Conservation (phyloP, 495 filamentous ascomycete genomes). For the Recurvomyces mirabilis region DNA sequence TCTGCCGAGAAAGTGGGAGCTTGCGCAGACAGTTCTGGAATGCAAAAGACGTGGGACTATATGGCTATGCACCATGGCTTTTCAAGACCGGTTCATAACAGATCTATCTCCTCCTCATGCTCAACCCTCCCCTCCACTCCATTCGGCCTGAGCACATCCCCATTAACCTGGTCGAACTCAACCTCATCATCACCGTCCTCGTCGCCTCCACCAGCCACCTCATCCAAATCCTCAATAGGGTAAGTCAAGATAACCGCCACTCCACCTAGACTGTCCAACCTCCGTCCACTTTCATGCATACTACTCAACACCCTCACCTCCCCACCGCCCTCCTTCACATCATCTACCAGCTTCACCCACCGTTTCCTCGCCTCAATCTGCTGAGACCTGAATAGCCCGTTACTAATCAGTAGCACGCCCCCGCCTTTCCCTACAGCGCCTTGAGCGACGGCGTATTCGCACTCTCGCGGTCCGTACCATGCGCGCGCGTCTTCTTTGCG, state of each 20-base stretch:
- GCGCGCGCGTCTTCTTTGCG: constrained; percentile 80
- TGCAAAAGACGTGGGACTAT: too few species aligned
- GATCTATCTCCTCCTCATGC: not conserved
- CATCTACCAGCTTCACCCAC: constrained; percentile 81
- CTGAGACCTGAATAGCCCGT: constrained; percentile 73
- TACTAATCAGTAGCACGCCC: constrained; percentile 73
- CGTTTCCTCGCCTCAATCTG: constrained; percentile 67
- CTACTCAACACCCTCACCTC: constrained; percentile 81
- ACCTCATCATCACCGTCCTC: not conserved
- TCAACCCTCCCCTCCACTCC: constrained; percentile 1
- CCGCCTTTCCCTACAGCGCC: constrained; percentile 82
- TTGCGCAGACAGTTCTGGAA: too few species aligned
- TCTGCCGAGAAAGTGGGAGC: too few species aligned
- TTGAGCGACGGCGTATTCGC: constrained; percentile 74
- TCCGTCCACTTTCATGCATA: constrained; percentile 85
- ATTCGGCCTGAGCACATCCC: not conserved
- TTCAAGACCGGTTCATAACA: too few species aligned
- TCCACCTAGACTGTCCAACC: constrained; percentile 73
- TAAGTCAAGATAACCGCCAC: constrained; percentile 88
- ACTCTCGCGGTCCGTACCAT: constrained; percentile 82
- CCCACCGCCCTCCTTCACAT: constrained; percentile 79
- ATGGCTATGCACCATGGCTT: too few species aligned
- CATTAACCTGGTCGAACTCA: not conserved
- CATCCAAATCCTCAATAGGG: constrained; percentile 62
- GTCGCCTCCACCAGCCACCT: constrained; percentile 6